Evolutionary conservation across 208 protist genomes (phyloP).

Genomic region (Vickermania ingenoplastis): DNA sequence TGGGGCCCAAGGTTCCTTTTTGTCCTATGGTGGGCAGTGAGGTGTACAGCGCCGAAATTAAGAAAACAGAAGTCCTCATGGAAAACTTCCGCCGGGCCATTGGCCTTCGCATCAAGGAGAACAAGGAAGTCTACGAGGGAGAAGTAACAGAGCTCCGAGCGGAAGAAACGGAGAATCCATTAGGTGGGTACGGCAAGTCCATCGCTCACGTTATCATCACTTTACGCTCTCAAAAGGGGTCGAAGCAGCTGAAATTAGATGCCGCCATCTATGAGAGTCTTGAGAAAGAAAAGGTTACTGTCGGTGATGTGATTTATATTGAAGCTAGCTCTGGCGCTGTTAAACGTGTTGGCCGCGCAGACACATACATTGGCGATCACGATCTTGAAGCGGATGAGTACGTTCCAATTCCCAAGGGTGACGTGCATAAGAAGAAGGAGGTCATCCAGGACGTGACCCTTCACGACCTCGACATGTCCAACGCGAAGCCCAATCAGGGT

Average conservation of each 20-base stretch:
- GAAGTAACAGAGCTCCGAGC: constrained; percentile 98
- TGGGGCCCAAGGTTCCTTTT: constrained; percentile 99
- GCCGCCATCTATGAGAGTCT: constrained; percentile 98
- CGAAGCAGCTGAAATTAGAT: constrained; percentile 98
- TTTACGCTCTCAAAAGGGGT: constrained; percentile 97
- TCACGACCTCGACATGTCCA: constrained; percentile 99
- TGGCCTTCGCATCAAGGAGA: constrained; percentile 99
- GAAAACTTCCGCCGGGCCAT: constrained; percentile 99
- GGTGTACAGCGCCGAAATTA: constrained; percentile 99
- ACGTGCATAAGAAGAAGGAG: constrained; percentile 99
- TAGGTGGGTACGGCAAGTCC: constrained; percentile 97
- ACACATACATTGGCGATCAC: constrained; percentile 94
- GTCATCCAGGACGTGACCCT: constrained; percentile 99
- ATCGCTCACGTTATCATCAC: constrained; percentile 98
- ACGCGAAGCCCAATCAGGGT: constrained; percentile 95
- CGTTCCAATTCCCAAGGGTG: constrained; percentile 99
- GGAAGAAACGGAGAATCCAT: constrained; percentile 97
- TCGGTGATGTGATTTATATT: constrained; percentile 99
- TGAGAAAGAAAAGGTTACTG: constrained; percentile 97
- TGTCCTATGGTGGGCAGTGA: constrained; percentile 99
- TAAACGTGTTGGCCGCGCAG: constrained; percentile 94
- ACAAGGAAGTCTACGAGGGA: constrained; percentile 99
- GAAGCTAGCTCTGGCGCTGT: constrained; percentile 97
- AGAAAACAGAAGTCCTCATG: constrained; percentile 99
- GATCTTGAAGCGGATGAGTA: constrained; percentile 99